phyloP scores from a whole-genome alignment of 2,329 filamentous ascomycete species.

The Chrysosporium queenslandicum region DNA sequence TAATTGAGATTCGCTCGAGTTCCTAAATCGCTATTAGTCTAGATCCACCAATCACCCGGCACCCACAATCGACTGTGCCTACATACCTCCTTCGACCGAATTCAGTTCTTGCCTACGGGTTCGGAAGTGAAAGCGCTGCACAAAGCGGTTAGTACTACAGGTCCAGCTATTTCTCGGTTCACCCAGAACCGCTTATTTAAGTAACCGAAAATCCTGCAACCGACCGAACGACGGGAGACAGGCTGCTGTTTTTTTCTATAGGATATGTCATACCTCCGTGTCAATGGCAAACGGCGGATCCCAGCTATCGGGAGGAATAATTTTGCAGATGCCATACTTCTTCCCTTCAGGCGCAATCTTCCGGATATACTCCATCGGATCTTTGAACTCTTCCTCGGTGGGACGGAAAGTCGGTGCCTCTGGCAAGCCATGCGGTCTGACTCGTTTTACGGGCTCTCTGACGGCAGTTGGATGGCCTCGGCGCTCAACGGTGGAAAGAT shows the following conservation, averaged over 20 bases:
- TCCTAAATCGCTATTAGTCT: constrained; percentile 47
- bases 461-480: constrained; percentile 70
- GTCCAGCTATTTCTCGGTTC: background rate
- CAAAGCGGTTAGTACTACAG: background rate
- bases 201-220: background rate
- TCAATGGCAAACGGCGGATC: constrained; percentile 93
- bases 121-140: constrained; percentile 87
- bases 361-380: constrained; percentile 85
- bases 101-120: constrained; percentile 95
- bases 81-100: constrained; percentile 87
- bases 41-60: background rate
- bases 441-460: constrained; percentile 65
- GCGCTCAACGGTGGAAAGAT: constrained; percentile 82
- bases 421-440: constrained; percentile 70
- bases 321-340: constrained; percentile 87
- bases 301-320: constrained; percentile 88
- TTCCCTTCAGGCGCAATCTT: constrained; percentile 80
- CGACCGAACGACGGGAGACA: background rate
- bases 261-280: constrained; percentile 63
- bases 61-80: background rate
- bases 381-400: constrained; percentile 86
- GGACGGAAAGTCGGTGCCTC: constrained; percentile 87
- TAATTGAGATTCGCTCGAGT: constrained; percentile 94
- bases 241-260: background rate
- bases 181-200: background rate